phyloP scores from a whole-genome alignment of 495 filamentous ascomycete genomes.

The Podospora fimiseda region DNA sequence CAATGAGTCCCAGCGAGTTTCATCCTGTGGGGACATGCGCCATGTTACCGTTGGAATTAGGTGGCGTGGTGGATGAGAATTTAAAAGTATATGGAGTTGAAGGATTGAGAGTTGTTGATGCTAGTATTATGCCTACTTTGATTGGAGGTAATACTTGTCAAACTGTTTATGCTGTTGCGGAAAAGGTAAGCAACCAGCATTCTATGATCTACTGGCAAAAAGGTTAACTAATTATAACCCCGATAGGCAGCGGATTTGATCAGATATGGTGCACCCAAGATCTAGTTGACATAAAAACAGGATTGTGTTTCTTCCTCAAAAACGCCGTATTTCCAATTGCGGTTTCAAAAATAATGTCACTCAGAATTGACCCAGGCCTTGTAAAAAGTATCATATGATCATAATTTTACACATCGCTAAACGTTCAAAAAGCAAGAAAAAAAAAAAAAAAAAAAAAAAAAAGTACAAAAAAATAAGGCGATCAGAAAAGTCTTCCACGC shows the following conservation, averaged over 20 bases:
- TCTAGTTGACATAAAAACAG: too few species aligned
- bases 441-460: too few species aligned
- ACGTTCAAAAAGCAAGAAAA: too few species aligned
- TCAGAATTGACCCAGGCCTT: too few species aligned
- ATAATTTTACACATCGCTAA: too few species aligned
- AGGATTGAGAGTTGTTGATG: conserved; percentile 38
- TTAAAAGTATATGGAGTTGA: conserved; percentile 38
- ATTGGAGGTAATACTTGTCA: conserved; percentile 38
- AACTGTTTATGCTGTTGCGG: conserved; percentile 39
- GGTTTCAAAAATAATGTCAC: too few species aligned
- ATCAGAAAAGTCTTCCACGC: too few species aligned
- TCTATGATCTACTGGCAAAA: background rate
- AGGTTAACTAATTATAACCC: background rate
- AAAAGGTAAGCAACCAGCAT: conserved; percentile 27
- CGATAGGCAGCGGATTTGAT: conserved; percentile 17
- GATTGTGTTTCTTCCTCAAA: too few species aligned
- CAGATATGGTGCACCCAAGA: conserved; percentile 4
- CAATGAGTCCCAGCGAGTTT: conserved; percentile 34
- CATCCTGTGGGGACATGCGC: conserved; percentile 37
- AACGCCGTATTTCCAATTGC: too few species aligned
- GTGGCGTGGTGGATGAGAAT: conserved; percentile 45
- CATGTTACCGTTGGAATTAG: conserved; percentile 47
- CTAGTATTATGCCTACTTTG: conserved; percentile 35
- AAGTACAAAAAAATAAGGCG: too few species aligned
- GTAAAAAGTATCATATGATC: too few species aligned